Conservation (phyloP, 495 filamentous ascomycete genomes). For the Xylaria scruposa region DNA sequence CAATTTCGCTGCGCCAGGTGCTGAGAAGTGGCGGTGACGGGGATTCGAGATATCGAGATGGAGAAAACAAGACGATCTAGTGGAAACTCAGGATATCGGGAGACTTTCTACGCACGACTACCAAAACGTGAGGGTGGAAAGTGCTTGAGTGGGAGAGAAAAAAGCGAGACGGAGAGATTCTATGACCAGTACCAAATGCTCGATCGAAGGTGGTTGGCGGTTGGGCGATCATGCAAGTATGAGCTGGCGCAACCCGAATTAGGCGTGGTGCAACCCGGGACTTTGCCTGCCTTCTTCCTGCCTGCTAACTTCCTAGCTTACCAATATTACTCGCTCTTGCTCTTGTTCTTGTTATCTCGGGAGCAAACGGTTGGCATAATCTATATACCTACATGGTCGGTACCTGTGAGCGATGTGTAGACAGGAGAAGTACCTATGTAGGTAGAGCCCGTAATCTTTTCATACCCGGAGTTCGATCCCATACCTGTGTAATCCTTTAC, state of each 20-base stretch:
- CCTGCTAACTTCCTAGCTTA: neutral
- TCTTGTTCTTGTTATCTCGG: neutral
- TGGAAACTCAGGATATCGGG: neutral
- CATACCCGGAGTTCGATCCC: neutral
- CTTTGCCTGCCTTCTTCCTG: neutral
- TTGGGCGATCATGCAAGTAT: constrained; percentile 43
- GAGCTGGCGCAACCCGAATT: constrained; percentile 30
- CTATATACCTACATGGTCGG: too few relatives aligned
- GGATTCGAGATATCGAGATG: neutral
- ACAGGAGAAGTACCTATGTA: neutral
- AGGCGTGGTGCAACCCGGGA: constrained; percentile 22
- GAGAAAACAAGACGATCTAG: neutral
- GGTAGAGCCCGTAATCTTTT: neutral
- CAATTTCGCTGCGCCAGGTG: neutral
- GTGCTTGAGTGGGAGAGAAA: constrained; percentile 18
- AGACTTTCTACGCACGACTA: neutral
- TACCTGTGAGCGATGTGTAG: neutral
- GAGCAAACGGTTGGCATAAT: neutral
- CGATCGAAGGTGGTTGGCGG: constrained; percentile 24
- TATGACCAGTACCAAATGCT: neutral
- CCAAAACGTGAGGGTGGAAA: neutral
- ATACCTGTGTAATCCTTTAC: neutral
- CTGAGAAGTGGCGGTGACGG: constrained; percentile 18
- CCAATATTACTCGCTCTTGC: neutral
- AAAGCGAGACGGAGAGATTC: neutral